A percentile compares a stretch with the other conserved stretches of the same genome.
phyloP scores from a whole-genome alignment of 352 stramenopile species.

The Phytopythium litorale region DNA sequence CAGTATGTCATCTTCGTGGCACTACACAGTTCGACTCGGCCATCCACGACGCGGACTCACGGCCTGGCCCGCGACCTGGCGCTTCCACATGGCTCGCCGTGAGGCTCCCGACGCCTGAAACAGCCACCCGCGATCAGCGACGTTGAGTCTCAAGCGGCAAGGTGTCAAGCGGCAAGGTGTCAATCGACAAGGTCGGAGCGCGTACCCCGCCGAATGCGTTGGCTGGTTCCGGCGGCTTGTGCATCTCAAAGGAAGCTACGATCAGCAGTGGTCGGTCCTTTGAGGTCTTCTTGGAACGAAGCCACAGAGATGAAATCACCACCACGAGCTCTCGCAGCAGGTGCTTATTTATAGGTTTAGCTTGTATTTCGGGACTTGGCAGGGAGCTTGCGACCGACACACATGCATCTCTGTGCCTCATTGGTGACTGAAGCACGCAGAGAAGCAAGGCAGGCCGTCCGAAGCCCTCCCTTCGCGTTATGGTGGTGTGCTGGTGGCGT shows the following conservation, averaged over 20 bases:
- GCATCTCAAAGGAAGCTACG: neutral
- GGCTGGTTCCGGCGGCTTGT: conserved; percentile 12
- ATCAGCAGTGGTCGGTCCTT: no score
- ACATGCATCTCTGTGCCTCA: no score
- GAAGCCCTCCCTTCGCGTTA: no score
- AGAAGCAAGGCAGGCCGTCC: no score
- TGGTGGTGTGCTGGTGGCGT: no score
- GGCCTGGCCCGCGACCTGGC: conserved; percentile 32
- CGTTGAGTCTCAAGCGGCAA: neutral
- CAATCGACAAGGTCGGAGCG: no score
- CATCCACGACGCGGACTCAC: conserved; percentile 2
- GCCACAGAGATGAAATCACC: neutral
- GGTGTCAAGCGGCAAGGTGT: no score
- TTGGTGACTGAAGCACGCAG: no score
- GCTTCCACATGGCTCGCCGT: conserved; percentile 66
- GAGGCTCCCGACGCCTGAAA: conserved; percentile 45
- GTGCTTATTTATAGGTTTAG: no score
- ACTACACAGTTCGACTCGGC: neutral
- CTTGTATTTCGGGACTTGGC: no score
- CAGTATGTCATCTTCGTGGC: neutral
- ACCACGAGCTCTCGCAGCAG: no score
- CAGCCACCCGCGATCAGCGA: neutral
- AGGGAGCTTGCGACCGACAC: no score
- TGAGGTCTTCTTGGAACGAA: neutral
- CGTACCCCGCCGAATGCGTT: conserved; percentile 34